phyloP scores from a whole-genome alignment of 768 basidiomycete genomes.

The Russula emetica region DNA sequence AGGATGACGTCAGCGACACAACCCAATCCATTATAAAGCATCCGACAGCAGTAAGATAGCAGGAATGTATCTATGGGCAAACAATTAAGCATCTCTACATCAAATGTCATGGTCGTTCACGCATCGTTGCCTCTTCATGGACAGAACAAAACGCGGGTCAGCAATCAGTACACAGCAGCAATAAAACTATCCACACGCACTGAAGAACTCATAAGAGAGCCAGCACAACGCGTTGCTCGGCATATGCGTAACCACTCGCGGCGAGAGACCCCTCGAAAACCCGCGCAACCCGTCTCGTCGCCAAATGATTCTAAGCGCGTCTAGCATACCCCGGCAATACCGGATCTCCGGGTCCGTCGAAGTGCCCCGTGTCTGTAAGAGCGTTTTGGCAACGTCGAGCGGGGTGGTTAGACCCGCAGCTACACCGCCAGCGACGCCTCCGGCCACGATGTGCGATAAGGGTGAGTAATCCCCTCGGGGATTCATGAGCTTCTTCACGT shows the following conservation, averaged over 20 bases:
- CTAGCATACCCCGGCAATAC: constrained; percentile 74
- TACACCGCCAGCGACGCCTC: constrained; percentile 88
- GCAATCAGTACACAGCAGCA: not conserved
- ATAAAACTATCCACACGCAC: constrained; percentile 49
- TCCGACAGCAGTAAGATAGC: constrained; percentile 14
- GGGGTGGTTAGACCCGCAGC: constrained; percentile 96
- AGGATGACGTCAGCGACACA: not conserved
- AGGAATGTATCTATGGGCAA: not conserved
- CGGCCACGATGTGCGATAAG: constrained; percentile 85
- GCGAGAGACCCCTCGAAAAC: constrained; percentile 81
- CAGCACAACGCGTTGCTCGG: constrained; percentile 97
- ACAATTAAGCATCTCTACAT: not conserved
- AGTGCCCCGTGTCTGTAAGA: constrained; percentile 92
- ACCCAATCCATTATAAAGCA: not conserved
- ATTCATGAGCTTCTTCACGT: constrained; percentile 81
- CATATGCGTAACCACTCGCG: constrained; percentile 90
- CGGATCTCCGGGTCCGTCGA: constrained; percentile 82
- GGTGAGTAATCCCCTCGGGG: constrained; percentile 87
- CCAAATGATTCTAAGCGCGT: constrained; percentile 89
- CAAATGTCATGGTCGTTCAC: constrained; percentile 17
- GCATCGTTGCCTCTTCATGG: constrained; percentile 21
- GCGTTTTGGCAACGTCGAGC: constrained; percentile 95
- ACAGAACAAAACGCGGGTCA: constrained; percentile 4
- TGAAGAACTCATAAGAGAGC: constrained; percentile 98
- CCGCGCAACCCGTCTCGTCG: constrained; percentile 79